These are phyloP conservation scores for Arthrinium phaeospermum DNA, from an alignment of 2,329 filamentous ascomycete species.

Conservation along the genomic window DNA sequence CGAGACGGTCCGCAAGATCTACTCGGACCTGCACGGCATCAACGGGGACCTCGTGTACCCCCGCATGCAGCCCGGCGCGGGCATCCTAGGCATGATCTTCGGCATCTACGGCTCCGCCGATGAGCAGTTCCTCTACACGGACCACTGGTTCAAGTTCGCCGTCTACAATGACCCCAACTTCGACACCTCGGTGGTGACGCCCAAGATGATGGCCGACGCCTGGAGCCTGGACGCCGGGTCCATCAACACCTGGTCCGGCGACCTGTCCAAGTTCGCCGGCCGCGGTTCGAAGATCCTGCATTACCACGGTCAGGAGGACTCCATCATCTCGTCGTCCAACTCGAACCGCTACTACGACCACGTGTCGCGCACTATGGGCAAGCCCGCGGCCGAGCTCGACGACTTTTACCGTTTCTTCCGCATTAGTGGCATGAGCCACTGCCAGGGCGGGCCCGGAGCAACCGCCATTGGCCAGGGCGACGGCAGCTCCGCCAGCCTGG, in stretches of 20 bases:
- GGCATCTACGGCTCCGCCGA: conserved; percentile 43
- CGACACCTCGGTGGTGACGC: conserved; percentile 44
- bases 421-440: conserved; percentile 59
- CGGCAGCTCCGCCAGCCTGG: conserved; percentile 28
- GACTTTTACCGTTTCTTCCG: conserved; percentile 57
- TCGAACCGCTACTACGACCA: conserved; percentile 54
- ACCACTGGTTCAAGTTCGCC: conserved; percentile 55
- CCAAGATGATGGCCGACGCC: conserved; percentile 41
- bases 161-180: conserved; percentile 52
- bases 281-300: conserved; percentile 51
- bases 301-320: conserved; percentile 51
- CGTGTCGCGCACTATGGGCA: conserved; percentile 48
- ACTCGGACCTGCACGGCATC: conserved; percentile 19
- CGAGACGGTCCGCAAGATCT: conserved; percentile 25
- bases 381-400: conserved; percentile 42
- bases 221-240: conserved; percentile 29
- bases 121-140: conserved; percentile 43
- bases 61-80: conserved; percentile 54
- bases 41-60: conserved; percentile 54
- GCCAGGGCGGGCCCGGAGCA: conserved; percentile 50
- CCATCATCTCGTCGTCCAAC: conserved; percentile 50
- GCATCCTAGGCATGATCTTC: conserved; percentile 39
- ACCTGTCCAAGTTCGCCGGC: conserved; percentile 41
- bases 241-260: conserved; percentile 40
- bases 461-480: conserved; percentile 35